Conservation (phyloP, 768 basidiomycete genomes). For the Clitopilus passeckerianus region DNA sequence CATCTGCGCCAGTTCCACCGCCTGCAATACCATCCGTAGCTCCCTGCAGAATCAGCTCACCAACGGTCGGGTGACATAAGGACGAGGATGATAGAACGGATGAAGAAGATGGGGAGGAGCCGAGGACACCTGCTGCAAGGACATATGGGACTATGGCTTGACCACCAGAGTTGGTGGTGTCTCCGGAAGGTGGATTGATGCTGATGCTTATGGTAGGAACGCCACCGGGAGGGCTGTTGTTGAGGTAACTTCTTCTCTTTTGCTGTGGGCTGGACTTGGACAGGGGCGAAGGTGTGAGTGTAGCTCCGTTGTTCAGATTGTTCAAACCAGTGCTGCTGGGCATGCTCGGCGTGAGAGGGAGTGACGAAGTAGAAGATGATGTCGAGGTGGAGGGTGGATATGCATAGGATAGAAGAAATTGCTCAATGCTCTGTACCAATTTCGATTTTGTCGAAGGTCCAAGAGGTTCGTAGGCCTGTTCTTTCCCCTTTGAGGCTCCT, state of each 20-base stretch:
- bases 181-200: neutral
- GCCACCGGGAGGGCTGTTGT: neutral
- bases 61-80: conserved; percentile 10
- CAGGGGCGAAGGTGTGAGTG: neutral
- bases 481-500: neutral
- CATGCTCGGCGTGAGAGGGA: neutral
- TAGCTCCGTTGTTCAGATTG: conserved; percentile 3
- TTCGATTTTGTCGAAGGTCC: conserved; percentile 10
- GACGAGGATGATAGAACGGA: neutral
- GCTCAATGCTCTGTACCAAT: conserved; percentile 32
- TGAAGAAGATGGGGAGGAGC: neutral
- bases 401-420: conserved; percentile 29
- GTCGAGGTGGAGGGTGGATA: conserved; percentile 16
- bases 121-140: neutral
- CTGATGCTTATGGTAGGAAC: neutral
- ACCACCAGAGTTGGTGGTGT: neutral
- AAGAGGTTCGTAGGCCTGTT: neutral
- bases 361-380: neutral
- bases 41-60: conserved; percentile 24
- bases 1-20: conserved; percentile 3
- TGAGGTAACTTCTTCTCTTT: neutral
- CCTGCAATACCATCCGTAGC: conserved; percentile 16
- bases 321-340: conserved; percentile 1
- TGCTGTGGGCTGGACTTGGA: neutral
- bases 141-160: neutral